Evolutionary conservation across 179 eudicot species (phyloP), one percentile per base, ranked within the genome.

Genomic region (Silene coronaria): DNA sequence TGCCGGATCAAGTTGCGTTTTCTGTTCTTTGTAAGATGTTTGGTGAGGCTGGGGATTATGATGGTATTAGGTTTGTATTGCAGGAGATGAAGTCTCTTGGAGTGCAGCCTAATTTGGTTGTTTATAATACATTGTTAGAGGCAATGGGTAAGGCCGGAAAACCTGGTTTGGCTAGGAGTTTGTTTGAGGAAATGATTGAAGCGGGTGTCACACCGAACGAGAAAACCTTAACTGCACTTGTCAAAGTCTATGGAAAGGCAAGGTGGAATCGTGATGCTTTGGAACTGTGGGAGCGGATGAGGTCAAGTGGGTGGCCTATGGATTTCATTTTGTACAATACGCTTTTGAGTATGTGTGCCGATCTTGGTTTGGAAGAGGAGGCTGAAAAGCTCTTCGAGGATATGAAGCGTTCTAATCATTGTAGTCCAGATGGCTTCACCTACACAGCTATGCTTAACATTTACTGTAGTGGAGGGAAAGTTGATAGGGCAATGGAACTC

Each of bases 21-120:
- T 78, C 97, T n/a, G 97, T 96, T 34, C 79, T 96, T 78, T 92
- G 85, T 32, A 96, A 91, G 85, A 83, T 93, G 91, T 96, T 89
- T 82, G 99, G 99, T 62, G 98, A 91, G 80, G 90, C 93, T 0
- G 99, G 99, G 51, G 97, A 96, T 75, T 93, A 89, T 79, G 97
- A 93, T 85, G 99, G 99, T 1, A 93, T 96, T 60, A 85, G 85
- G 77, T 93, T 73, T 87, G 97, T 96, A 32, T 76, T 96, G 80
- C 84, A 83, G 73, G 99, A 96, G 83, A 96, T 96, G 97, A 93
- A 78, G 78, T 48, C 91, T 22, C 86, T 93, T 65, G 97, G 88
- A 23, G 89, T 93, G 68, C 72, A 83, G 48, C 96, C 97, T 34
- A 96, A 96, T 83, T 85, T 96, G 83, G 89, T 93, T 75, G 91